Evolutionary conservation across 2,329 filamentous ascomycete genomes (phyloP), one percentile per base, ranked within the genome.

Genomic region (Fusarium illudens): DNA sequence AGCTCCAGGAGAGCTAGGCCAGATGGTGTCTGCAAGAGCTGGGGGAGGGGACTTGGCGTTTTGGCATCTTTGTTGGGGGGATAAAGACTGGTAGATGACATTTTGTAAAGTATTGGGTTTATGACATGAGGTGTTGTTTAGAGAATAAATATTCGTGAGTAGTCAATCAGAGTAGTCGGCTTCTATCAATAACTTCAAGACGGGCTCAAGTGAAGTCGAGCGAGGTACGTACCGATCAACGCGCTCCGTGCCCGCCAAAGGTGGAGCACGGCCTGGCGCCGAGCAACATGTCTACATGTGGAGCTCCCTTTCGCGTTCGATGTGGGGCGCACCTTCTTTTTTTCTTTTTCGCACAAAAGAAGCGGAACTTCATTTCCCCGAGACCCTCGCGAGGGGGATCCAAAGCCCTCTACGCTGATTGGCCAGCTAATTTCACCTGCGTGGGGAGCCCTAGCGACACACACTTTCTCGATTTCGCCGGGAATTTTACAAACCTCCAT

Each of bases 1-100:
- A 99, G 87, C 81, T 98, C 96, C 60, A 99, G 84, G 46, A 99
- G 84, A 17, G 95, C 95, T 37, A 97, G 87, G 52, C 96, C 96
- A 0, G 92, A 90, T 1, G 96, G 96, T 1, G 95, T 97, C 72
- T 94, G 92, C 15, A 98, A 87, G 65, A 97, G 84, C n/a, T 86
- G 79, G 2, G 96, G 96, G 5, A 98, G 87, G 4, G 92, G 89
- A 60, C 79, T 85, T 2, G 73, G 55, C n/a, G 67, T 39, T 6
- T 71, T 27, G n/a, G 60, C 58, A 13, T 71, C 60, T 20, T 73
- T 72, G 1, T 71, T 77, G 9, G 80, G 78, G 32, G 78, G 82
- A 63, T 86, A 78, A 15, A 87, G 78, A 30, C 71, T 77, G 36
- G 67, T 67, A 4, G 81, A 76, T 20, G 81, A 74, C 79, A 80